These are phyloP conservation scores for Trichoderma semiorbis DNA, from an alignment of 2,329 filamentous ascomycete genomes.

Conservation along the genomic window DNA sequence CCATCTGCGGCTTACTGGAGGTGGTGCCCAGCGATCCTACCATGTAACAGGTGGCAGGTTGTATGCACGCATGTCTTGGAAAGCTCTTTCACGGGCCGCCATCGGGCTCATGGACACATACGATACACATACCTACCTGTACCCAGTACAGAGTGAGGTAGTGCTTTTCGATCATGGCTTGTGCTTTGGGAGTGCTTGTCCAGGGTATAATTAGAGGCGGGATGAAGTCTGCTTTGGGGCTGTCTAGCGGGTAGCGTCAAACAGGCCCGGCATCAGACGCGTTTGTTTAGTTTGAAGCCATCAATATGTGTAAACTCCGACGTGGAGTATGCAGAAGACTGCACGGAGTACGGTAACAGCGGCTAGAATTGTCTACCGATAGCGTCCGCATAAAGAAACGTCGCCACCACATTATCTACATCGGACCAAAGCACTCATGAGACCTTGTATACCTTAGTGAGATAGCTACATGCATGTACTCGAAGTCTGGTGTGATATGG, in stretches of 20 bases:
- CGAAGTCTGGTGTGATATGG: background rate
- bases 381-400: background rate
- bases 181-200: background rate
- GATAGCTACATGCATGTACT: background rate
- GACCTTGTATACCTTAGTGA: background rate
- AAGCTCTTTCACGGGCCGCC: background rate
- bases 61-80: background rate
- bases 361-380: background rate
- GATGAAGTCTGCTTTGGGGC: background rate
- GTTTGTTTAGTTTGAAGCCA: background rate
- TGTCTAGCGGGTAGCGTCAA: background rate
- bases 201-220: background rate
- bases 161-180: background rate
- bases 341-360: background rate
- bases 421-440: background rate
- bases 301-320: background rate
- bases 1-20: background rate
- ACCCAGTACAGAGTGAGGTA: background rate
- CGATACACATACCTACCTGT: background rate
- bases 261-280: background rate
- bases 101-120: background rate
- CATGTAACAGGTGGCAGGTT: constrained; percentile 2
- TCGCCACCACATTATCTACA: background rate
- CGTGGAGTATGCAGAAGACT: background rate
- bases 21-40: background rate